Evolutionary conservation across 176 grass and related monocot species (phyloP), one percentile per base, ranked within the genome.

Genomic region (Avena sativa): DNA sequence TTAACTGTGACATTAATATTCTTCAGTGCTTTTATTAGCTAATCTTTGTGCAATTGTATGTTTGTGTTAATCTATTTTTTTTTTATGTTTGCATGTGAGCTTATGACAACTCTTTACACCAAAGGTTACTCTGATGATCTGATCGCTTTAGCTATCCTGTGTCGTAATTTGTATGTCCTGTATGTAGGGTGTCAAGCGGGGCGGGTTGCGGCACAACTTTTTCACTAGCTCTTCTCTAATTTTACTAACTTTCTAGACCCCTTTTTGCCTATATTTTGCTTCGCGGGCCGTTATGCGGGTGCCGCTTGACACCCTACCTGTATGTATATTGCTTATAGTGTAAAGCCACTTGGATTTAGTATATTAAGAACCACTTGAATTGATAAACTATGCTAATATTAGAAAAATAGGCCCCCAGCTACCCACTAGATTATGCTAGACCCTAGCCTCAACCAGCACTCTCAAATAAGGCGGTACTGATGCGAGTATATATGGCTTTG

Each of bases 321-420:
- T 23, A 26, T 52, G 25, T n/a, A 12, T 63, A 51, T 72, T 84
- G 53, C 46, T 64, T 63, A 23, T 26, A 73, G 21, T 30, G 21
- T 80, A 58, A 85, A 58, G 64, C 49, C 34, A 85, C 23, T 48
- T 83, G 2, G 17, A 38, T 78, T 74, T 80, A 67, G 47, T 78
- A 79, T 47, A 67, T 74, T 84, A 56, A 83, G 58, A 32, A 36
- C 17, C 61, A 77, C 26, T 78, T 69, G 17, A 49, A 69, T 57
- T 83, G 15, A 46, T 16, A n/a, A 82, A 43, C 28, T 57, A 30
- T 89, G 12, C 56, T 85, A 74, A 73, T 47, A 48, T 67, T 40
- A 19, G 53, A 51, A 85, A 51, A 51, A 66, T 74, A 84, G 16
- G 23, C 36, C 20, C 16, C 17, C 58, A 74, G n/a, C 8, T 36